Conservation (phyloP, 108 stramenopile species). For the Stephanodiscus minutulus region DNA sequence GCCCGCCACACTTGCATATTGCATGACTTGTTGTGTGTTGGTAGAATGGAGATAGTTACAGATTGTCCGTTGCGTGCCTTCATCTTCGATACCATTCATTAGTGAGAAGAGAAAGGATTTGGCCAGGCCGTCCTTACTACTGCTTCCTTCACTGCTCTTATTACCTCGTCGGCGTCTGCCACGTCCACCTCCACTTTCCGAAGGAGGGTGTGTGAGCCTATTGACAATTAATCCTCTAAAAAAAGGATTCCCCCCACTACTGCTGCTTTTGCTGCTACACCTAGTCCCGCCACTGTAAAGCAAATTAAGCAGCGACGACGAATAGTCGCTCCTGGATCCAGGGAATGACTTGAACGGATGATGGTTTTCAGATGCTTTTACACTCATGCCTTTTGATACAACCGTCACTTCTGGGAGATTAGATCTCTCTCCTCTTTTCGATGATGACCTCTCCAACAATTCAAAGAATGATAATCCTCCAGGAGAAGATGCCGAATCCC, state of each 20-base stretch:
- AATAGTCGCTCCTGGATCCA: constrained; percentile 27
- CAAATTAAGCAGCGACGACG: constrained; percentile 50
- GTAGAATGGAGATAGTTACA: constrained; percentile 63
- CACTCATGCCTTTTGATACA: no score
- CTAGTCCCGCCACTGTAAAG: constrained; percentile 19
- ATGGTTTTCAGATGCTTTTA: no score
- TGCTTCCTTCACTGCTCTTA: constrained; percentile 9
- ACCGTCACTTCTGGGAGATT: constrained; percentile 4
- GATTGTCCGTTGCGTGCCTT: constrained; percentile 66
- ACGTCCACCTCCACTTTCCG: constrained; percentile 19
- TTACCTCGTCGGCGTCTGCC: constrained; percentile 9
- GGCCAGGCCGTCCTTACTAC: constrained; percentile 54
- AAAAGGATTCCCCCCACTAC: constrained; percentile 24
- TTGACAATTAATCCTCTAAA: constrained; percentile 23
- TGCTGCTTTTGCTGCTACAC: constrained; percentile 2
- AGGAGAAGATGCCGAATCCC: constrained; percentile 3
- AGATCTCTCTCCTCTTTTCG: background rate
- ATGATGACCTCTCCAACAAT: background rate
- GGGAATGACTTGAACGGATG: constrained; percentile 29
- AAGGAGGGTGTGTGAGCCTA: constrained; percentile 13
- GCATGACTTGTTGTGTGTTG: constrained; percentile 57
- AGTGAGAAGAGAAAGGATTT: constrained; percentile 64
- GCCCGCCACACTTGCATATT: constrained; percentile 67
- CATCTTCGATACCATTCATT: constrained; percentile 68
- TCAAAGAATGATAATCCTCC: background rate